These are phyloP conservation scores for Torulaspora pretoriensis DNA, from an alignment of 1,139 yeast genomes.

Conservation along the genomic window DNA sequence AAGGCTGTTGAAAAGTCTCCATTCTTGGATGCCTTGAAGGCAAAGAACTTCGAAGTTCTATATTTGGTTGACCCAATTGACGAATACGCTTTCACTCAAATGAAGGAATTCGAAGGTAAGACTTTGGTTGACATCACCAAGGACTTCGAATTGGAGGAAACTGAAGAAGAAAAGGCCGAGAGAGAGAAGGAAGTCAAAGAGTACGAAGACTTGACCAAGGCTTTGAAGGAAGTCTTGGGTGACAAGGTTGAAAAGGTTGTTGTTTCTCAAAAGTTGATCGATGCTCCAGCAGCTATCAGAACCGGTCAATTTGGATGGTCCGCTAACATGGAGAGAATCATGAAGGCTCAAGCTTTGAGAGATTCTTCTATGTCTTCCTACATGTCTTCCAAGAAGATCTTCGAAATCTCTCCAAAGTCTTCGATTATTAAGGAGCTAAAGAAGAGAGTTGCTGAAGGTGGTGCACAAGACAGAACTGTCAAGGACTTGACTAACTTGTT, in stretches of 20 bases:
- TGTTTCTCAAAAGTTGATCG: slow-evolving; percentile 94
- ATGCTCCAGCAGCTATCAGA: slow-evolving; percentile 99
- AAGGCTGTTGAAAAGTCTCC: slow-evolving; percentile 99
- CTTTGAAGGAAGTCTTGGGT: slow-evolving; percentile 95
- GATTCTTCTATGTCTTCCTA: slow-evolving; percentile 98
- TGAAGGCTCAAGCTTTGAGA: slow-evolving; percentile 99
- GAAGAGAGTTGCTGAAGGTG: slow-evolving; percentile 93
- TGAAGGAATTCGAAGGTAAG: slow-evolving; percentile 99
- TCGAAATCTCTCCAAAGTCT: slow-evolving; percentile 97
- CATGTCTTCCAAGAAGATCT: slow-evolving; percentile 99
- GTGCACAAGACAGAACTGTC: slow-evolving; percentile 97
- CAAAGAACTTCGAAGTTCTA: slow-evolving; percentile 96
- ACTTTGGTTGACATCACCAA: slow-evolving; percentile 97
- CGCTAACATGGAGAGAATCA: slow-evolving; percentile 99
- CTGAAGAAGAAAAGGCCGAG: slow-evolving; percentile 92
- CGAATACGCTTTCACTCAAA: slow-evolving; percentile 98
- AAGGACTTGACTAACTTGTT: slow-evolving; percentile 94
- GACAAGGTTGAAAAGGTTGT: slow-evolving; percentile 99
- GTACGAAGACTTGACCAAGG: slow-evolving; percentile 89
- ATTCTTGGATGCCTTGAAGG: slow-evolving; percentile 97
- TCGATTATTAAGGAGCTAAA: slow-evolving; percentile 92
- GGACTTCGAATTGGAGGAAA: slow-evolving; percentile 98
- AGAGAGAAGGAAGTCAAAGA: slow-evolving; percentile 93
- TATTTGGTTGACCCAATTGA: slow-evolving; percentile 99
- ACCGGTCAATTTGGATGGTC: slow-evolving; percentile 99